Base-by-base conservation (phyloP, 345 rosid species). In the Abelmoschus esculentus region DNA sequence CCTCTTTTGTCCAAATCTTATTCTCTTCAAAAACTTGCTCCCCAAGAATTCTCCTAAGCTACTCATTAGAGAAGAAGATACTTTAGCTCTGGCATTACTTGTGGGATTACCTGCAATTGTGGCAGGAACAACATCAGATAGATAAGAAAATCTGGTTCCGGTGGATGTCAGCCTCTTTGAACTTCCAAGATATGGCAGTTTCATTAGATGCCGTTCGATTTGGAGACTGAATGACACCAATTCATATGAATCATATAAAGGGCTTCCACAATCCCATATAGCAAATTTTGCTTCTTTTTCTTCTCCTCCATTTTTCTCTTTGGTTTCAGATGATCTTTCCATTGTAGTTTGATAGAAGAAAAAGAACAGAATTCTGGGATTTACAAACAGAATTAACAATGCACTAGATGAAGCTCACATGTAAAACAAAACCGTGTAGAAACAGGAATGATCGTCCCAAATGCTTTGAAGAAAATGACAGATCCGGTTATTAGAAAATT, bases 221-320 rank as follows among this genome's bases (percentile, higher is more conserved):
- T 61, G 34, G 17, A 69, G 69, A 54, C 69, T 8, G 13, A 74
- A 36, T 19, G 63, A 61, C 14, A 42, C 73, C 64, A 68, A 42
- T 54, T 74, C 73, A 13, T 52, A 61, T 8, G 77, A 74, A 49
- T 74, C 77, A 28, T 69, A 69, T 15, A 74, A 54, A 5, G 64
- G 73, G 61, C 73, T 74, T 32, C 77, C 73, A 36, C 68, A 61
- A 40, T 74, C 65, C 70, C 77, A 74, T 18, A 62, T 19, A 19
- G 28, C 58, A 29, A 34, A 22, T 15, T 66, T 3, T 36, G 67
- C 58, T 32, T 22, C 66, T 4, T 59, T 58, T 50, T 58, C 46
- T 42, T 2, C 46, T 2, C 42, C 42, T 38, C 10, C 67, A 40
- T 58, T 32, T 34, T 67, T 22, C 40, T 8, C 66, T 18, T 55